Evolutionary conservation across 1,284 basidiomycete species (phyloP), one percentile per base, ranked within the genome.

Genomic region (Trichosporon inkin): DNA sequence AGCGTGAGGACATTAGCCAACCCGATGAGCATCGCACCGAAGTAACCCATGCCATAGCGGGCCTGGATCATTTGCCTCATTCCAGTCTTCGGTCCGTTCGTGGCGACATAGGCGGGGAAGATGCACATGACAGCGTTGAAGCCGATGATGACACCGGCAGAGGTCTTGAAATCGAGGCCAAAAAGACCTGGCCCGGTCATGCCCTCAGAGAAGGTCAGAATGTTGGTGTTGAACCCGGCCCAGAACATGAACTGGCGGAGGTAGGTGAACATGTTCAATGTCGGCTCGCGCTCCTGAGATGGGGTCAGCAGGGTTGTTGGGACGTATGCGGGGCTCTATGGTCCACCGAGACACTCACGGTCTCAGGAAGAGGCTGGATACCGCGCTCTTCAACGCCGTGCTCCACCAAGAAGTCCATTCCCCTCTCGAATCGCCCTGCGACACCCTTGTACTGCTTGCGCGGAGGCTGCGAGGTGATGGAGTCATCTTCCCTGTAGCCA

Each of bases 21-120:
- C 38, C 84, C 85, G 4, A 85, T 85, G 14, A 87, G 37, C 28
- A 87, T 82, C 49, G 85, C 83, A 2, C 86, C 86, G 67, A 82
- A 86, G 71, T 84, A 89, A 59, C 89, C 90, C 71, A 91, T 90
- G 37, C 84, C 86, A 75, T 87, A 89, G 22, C 88, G 81, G 6
- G 90, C 86, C 61, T 86, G 84, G 19, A 90, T 85, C 88, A 93
- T 91, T 68, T 92, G 90, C n/a, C 91, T 83, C 79, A 93, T 83
- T 10, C 91, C 92, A 0, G 88, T 80, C 72, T 86, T 87, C 0
- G 90, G 88, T n/a, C 92, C 91, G 84, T 89, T 92, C 39, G 87
- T 90, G 13, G 86, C 82, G 55, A 75, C 72, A 52, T 71, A 77
- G 0, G 73, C 74, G 10, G 73, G 68, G 7, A 72, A 70, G 20